phyloP scores from a whole-genome alignment of 2,329 filamentous ascomycete genomes.

The Keithomyces neogunnii region DNA sequence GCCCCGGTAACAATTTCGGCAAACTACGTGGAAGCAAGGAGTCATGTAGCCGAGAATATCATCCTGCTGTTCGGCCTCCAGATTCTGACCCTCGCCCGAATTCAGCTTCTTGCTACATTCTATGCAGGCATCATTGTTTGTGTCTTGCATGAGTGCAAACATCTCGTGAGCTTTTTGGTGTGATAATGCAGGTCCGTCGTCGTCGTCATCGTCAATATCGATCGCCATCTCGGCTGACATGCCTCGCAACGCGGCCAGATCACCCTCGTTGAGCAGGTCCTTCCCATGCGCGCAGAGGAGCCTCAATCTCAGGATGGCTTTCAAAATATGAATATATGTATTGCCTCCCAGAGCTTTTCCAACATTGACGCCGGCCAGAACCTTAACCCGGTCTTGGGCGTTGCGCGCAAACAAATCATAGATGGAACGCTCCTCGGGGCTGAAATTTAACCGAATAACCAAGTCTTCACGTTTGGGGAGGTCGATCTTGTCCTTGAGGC shows the following conservation, averaged over 20 bases:
- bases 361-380: constrained; percentile 52
- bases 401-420: constrained; percentile 82
- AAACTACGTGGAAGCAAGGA: constrained; percentile 80
- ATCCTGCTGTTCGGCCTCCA: constrained; percentile 50
- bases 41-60: constrained; percentile 72
- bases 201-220: constrained; percentile 73
- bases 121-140: constrained; percentile 65
- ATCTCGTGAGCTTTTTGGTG: constrained; percentile 76
- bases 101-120: constrained; percentile 60
- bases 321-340: constrained; percentile 89
- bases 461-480: constrained; percentile 67
- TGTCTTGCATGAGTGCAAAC: constrained; percentile 76
- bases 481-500: constrained; percentile 85
- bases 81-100: constrained; percentile 43
- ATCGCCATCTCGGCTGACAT: constrained; percentile 80
- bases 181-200: constrained; percentile 48
- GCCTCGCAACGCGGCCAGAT: constrained; percentile 71
- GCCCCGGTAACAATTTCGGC: constrained; percentile 58
- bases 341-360: constrained; percentile 68
- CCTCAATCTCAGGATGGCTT: constrained; percentile 81
- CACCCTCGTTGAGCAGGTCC: constrained; percentile 77
- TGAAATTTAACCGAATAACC: constrained; percentile 68
- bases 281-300: constrained; percentile 91
- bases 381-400: constrained; percentile 69
- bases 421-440: constrained; percentile 61